Conservation (phyloP, 805 yeast species). For the Starmerella bacillaris region DNA sequence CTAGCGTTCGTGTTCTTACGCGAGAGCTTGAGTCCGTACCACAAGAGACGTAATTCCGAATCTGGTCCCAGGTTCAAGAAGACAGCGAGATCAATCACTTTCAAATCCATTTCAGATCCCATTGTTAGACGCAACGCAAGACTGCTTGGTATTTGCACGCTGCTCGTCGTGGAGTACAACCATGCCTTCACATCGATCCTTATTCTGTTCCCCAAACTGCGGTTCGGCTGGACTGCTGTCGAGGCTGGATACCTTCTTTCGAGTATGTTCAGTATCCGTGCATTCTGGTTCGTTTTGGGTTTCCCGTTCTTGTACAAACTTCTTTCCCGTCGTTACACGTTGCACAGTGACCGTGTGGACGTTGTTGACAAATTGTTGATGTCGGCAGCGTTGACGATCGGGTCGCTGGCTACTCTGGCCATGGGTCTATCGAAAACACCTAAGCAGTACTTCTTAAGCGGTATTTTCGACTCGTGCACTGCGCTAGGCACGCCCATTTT, state of each 20-base stretch:
- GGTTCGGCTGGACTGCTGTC: constrained; percentile 21
- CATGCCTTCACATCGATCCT: constrained; percentile 11
- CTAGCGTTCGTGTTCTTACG: constrained; percentile 7
- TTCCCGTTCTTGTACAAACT: constrained; percentile 16
- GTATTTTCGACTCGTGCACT: constrained; percentile 19
- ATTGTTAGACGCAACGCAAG: constrained; percentile 15
- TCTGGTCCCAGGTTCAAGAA: constrained; percentile 4
- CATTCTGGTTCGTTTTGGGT: constrained; percentile 17
- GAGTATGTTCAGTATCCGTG: constrained; percentile 17
- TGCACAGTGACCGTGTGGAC: constrained; percentile 14
- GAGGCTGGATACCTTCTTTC: constrained; percentile 22
- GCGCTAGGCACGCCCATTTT: constrained; percentile 19
- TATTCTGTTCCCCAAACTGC: constrained; percentile 19
- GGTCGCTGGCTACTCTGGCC: constrained; percentile 15
- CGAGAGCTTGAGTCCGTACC: constrained; percentile 15
- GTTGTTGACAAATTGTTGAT: constrained; percentile 15
- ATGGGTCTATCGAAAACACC: constrained; percentile 17
- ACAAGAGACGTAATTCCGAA: constrained; percentile 11
- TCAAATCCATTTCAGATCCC: constrained; percentile 11
- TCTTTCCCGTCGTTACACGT: constrained; percentile 11
- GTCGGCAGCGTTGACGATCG: constrained; percentile 15
- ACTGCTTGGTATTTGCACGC: constrained; percentile 11
- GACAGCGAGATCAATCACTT: constrained; percentile 8
- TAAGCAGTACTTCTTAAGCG: constrained; percentile 15
- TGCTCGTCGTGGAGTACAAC: constrained; percentile 13